Evolutionary conservation across 306 rosid species (phyloP), one percentile per base, ranked within the genome.

Genomic region (Glycine latifolia): DNA sequence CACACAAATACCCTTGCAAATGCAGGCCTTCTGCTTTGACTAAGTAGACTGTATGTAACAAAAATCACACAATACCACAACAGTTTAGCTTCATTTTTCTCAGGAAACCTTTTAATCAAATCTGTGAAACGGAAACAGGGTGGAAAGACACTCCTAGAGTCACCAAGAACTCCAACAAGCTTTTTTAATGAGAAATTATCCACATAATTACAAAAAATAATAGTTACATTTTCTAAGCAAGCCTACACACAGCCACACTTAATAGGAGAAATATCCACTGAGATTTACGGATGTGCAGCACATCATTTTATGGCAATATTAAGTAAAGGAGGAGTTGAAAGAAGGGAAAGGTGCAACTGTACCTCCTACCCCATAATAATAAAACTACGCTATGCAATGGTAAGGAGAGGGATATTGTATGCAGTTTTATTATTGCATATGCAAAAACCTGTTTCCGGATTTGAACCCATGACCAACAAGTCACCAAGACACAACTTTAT

Each of bases 321-420:
- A 83, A 62, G 76, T 16, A 12, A 53, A 63, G 53, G 43, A 69
- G 59, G 13, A 65, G 17, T 53, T 67, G 39, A 31, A 48, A 79
- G 47, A 82, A 67, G 76, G 33, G 37, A 44, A 76, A 52, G 20
- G 37, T 53, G 11, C 47, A 72, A 43, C 8, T 2, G 11, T 33
- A 56, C 16, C 47, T 62, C 15, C 58, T 37, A 48, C 20, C 54
- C 77, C 65, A 58, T 3, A 3, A 58, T 58, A 10, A 26, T 39
- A 73, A 39, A n/a, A n/a, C n/a, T n/a, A n/a, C n/a, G n/a, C n/a
- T n/a, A n/a, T n/a, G n/a, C n/a, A n/a, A n/a, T n/a, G n/a, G n/a
- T n/a, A n/a, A n/a, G n/a, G n/a, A n/a, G n/a, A n/a, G n/a, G n/a
- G n/a, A n/a, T n/a, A n/a, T n/a, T n/a, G n/a, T n/a, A n/a, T n/a